Base-by-base conservation (phyloP, 2,329 filamentous ascomycete species). In the Sclerotinia borealis region DNA sequence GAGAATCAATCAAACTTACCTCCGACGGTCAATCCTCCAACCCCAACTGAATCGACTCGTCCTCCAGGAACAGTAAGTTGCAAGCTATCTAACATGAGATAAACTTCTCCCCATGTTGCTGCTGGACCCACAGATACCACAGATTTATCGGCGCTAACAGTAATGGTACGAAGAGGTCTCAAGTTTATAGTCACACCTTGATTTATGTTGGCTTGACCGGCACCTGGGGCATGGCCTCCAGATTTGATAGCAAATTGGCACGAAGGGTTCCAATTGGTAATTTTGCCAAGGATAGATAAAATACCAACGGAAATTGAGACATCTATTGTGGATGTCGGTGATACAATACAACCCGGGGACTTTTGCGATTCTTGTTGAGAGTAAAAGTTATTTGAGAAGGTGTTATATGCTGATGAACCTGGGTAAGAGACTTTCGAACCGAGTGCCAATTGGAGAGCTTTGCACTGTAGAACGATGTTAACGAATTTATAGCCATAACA, bases 1-100 rank as follows among this genome's bases (percentile, higher is more conserved):
- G 17, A n/a, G 1, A 8, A 15, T 43, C 2, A 3, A 10, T 7
- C 0, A 22, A 2, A 49, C 55, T 34, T 17, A 59, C 55, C 55
- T 4, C 45, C 41, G 11, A 49, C 8, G 15, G 41, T 25, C n/a
- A 59, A 54, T 27, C 66, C 67, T 39, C 64, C 66, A 5, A 68
- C 59, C 7, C 67, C 66, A 49, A 65, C 61, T 17, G 36, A 8
- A 17, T 15, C 27, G 5, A 47, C 19, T 22, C 50, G 36, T 19
- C 49, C 37, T 19, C 60, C 60, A 9, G 60, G 27, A 45, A 47
- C 49, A 45, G 19, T 17, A 31, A 62, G 37, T 43, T 52, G 49
- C 19, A 34, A 27, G 10, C 8, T 31, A 45, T 56, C 29, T 19
- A 62, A 39, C 5, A 25, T 25, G 4, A 22, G 15, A 47, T 56